phyloP scores from a whole-genome alignment of 768 basidiomycete genomes.

The Trametes elegans region DNA sequence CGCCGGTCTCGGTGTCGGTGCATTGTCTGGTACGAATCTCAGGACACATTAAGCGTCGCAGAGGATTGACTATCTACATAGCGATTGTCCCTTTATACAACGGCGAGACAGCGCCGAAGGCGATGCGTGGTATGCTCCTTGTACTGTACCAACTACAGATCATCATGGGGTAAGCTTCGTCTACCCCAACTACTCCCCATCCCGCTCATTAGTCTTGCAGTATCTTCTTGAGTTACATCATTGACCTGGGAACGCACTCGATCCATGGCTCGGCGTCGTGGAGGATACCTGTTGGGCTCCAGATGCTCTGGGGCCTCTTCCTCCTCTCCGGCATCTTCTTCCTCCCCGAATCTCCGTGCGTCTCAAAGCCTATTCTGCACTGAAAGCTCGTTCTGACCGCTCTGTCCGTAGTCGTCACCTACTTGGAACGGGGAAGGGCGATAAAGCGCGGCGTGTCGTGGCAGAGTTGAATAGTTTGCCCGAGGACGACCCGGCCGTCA shows the following conservation, averaged over 20 bases:
- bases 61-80: not conserved
- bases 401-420: slow-evolving; percentile 59
- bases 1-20: slow-evolving; percentile 76
- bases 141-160: slow-evolving; percentile 80
- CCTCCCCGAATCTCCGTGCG: slow-evolving; percentile 76
- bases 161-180: slow-evolving; percentile 53
- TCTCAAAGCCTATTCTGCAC: slow-evolving; percentile 3
- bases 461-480: slow-evolving; percentile 65
- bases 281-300: slow-evolving; percentile 73
- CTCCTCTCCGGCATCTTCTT: slow-evolving; percentile 70
- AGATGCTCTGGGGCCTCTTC: slow-evolving; percentile 66
- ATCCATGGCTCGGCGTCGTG: slow-evolving; percentile 62
- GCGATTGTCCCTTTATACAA: slow-evolving; percentile 53
- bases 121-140: slow-evolving; percentile 66
- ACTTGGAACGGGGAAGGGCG: slow-evolving; percentile 51
- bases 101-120: slow-evolving; percentile 76
- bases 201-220: slow-evolving; percentile 31
- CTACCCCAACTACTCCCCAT: not conserved
- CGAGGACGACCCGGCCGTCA: slow-evolving; percentile 54
- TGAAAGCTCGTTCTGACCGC: not conserved
- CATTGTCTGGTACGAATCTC: slow-evolving; percentile 53
- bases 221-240: slow-evolving; percentile 69
- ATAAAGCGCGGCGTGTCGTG: slow-evolving; percentile 60
- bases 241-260: slow-evolving; percentile 64
- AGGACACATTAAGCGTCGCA: not conserved